Base-by-base conservation (phyloP, 495 filamentous ascomycete genomes). In the Aspergillus nidulans region DNA sequence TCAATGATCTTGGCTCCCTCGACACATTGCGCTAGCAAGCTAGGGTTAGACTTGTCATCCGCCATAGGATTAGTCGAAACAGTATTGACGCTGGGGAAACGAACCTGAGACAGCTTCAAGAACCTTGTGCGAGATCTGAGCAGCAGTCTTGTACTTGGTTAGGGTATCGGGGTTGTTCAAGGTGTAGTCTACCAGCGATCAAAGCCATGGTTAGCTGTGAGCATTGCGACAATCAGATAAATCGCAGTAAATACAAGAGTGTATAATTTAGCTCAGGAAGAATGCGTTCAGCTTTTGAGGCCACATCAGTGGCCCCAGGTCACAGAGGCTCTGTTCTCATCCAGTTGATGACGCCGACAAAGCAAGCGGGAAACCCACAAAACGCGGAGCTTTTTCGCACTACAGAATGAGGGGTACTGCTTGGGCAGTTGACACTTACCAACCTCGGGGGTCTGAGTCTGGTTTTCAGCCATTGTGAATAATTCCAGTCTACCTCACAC, bases 81-180 rank as follows among this genome's bases (percentile, higher is more conserved):
- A n/a, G 32, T 15, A 13, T 49, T 39, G 7, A 24, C 16, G 19
- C 47, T 34, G 28, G 18, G 4, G 32, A 4, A 49, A 68, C 73
- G 55, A 69, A 85, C 82, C 78, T 69, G 79, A 78, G 55, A 98
- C 92, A 56, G 87, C 85, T 56, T 91, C 89, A 38, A 98, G 84
- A 56, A 95, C 92, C 75, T 90, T 94, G 69, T 96, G 89, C 34
- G 94, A 94, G 74, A 98, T 97, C 63, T 84, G 79, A 46, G 89
- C 94, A 36, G 94, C 95, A 58, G 87, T 90, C 81, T 95, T 97
- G 80, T 98, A 98, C 79, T 97, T 98, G 70, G 95, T 96, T 61
- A 98, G 81, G 60, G 91, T 96, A 64, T 97, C 92, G 47, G 94
- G 91, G 80, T 97, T 98, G 75, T 87, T 89, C 67, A 97, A 81